Evolutionary conservation across 1,284 basidiomycete species (phyloP).

Genomic region (Takashimella koratensis): DNA sequence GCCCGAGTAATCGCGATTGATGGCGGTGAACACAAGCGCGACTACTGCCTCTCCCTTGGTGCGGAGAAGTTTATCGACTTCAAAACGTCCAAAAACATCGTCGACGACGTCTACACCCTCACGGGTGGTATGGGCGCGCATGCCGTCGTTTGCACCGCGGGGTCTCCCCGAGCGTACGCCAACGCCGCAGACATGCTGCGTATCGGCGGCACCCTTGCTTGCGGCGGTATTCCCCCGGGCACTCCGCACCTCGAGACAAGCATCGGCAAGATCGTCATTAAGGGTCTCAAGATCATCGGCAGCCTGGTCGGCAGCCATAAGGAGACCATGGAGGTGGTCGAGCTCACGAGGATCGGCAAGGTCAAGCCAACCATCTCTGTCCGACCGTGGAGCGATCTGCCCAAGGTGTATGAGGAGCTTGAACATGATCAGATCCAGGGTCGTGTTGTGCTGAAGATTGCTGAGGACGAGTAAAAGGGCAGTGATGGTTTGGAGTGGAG

Average conservation of each 20-base stretch:
- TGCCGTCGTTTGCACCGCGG: constrained; percentile 1
- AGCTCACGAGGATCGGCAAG: constrained; percentile 2
- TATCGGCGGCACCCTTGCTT: constrained; percentile 2
- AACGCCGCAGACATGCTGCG: constrained; percentile 4
- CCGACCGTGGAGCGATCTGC: constrained; percentile 1
- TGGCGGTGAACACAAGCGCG: constrained; percentile 3
- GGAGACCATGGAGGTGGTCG: constrained; percentile 5
- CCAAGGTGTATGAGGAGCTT: constrained; percentile 3
- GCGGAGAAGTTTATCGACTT: constrained; percentile 2
- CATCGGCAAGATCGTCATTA: constrained; percentile 4
- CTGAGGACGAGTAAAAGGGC: constrained; percentile 5
- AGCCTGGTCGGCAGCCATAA: constrained; percentile 2
- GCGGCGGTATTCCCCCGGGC: constrained; percentile 3
- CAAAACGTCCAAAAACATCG: not conserved
- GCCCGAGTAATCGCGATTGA: constrained; percentile 4
- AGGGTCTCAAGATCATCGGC: constrained; percentile 1
- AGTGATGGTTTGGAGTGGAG: no score
- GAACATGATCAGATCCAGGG: constrained; percentile 1
- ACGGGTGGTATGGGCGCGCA: constrained; percentile 1
- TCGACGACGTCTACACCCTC: constrained; percentile 1
- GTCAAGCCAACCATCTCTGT: constrained; percentile 4
- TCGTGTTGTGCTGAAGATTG: constrained; percentile 3
- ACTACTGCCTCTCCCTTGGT: constrained; percentile 3
- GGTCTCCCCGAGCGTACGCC: constrained; percentile 1
- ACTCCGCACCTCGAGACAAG: constrained; percentile 1